These are phyloP conservation scores for Salix caprea DNA, from an alignment of 345 rosid species.

Conservation along the genomic window DNA sequence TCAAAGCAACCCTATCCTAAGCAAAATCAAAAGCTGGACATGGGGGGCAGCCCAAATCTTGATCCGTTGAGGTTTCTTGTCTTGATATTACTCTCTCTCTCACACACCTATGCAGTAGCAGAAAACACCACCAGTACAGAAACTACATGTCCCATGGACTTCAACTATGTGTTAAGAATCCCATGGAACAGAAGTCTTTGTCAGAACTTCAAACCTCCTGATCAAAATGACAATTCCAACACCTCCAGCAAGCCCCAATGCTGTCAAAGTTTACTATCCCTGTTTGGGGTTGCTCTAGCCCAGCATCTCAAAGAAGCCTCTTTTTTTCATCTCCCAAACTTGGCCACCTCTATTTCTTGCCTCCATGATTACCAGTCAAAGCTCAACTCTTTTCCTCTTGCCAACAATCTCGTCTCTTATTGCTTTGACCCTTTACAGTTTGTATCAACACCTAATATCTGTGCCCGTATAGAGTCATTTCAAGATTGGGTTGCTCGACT, in stretches of 20 bases:
- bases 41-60: neutral
- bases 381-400: conserved; percentile 50
- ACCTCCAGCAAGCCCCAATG: conserved; percentile 27
- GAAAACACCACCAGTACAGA: neutral
- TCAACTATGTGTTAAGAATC: conserved; percentile 49
- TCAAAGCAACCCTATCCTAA: neutral
- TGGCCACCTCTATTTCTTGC: conserved; percentile 54
- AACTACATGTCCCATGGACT: conserved; percentile 56
- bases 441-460: conserved; percentile 38
- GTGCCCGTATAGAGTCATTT: conserved; percentile 48
- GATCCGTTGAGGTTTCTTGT: conserved; percentile 2
- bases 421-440: conserved; percentile 59
- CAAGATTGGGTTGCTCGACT: conserved; percentile 59
- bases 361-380: conserved; percentile 50
- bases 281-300: conserved; percentile 55
- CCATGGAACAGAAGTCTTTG: conserved; percentile 70
- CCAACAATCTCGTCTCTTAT: conserved; percentile 36
- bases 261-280: conserved; percentile 49
- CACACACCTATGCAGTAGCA: conserved; percentile 7
- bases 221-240: neutral
- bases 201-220: conserved; percentile 18
- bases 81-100: conserved; percentile 10
- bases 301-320: conserved; percentile 56
- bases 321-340: conserved; percentile 51
- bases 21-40: neutral